Percentiles rank a stretch among this genome's conserved stretches.
Evolutionary conservation across 179 eudicot species (phyloP).

Genomic region (Beta macrorhiza): DNA sequence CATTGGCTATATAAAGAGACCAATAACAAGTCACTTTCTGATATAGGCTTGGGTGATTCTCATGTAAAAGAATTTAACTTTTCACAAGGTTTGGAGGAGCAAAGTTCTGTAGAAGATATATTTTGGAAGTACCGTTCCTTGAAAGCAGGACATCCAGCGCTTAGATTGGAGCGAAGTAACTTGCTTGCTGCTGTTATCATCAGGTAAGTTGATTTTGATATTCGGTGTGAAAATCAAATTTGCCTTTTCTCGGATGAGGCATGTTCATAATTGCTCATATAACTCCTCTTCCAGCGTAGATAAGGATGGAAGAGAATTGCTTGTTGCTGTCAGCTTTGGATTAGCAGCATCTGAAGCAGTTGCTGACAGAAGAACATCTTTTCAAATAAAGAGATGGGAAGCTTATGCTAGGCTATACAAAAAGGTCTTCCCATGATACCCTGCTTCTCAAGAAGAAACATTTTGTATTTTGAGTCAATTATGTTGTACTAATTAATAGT

Average conservation of each 20-base stretch:
- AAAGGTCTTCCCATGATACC: slow-evolving; percentile 46
- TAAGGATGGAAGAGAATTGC: slow-evolving; percentile 79
- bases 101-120: slow-evolving; percentile 40
- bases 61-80: slow-evolving; percentile 38
- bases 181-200: slow-evolving; percentile 90
- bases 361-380: slow-evolving; percentile 76
- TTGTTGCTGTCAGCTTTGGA: slow-evolving; percentile 93
- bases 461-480: background rate
- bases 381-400: slow-evolving; percentile 83
- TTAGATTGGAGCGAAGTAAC: slow-evolving; percentile 88
- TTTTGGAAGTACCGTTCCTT: slow-evolving; percentile 49
- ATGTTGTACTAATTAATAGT: background rate
- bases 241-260: background rate
- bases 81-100: slow-evolving; percentile 49
- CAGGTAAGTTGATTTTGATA: slow-evolving; percentile 42
- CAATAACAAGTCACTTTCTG: slow-evolving; percentile 43
- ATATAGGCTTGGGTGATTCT: slow-evolving; percentile 37
- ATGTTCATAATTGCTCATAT: slow-evolving; percentile 17
- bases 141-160: slow-evolving; percentile 85
- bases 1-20: slow-evolving; percentile 99
- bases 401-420: slow-evolving; percentile 84
- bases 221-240: slow-evolving; percentile 3
- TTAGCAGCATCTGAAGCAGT: slow-evolving; percentile 87
- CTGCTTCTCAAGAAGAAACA: background rate
- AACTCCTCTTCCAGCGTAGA: slow-evolving; percentile 61